Percentiles rank a stretch among this genome's conserved stretches.
phyloP scores from a whole-genome alignment of 257 asterid genomes.

The Anisodus acutangulus region DNA sequence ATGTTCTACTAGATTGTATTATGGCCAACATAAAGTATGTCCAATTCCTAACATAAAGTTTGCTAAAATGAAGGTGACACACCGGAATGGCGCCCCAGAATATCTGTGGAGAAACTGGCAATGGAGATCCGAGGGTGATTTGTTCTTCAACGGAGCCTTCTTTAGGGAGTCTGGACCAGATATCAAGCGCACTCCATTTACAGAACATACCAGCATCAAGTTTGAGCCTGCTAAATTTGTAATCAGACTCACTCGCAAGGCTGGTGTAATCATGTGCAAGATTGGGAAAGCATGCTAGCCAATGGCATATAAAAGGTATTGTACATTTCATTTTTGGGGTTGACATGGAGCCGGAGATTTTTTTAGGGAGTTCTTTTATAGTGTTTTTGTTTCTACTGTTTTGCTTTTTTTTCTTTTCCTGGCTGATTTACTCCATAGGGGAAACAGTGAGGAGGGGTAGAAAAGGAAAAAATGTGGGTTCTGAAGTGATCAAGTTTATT shows the following conservation, averaged over 20 bases:
- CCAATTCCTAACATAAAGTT: background rate
- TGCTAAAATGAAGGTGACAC: conserved; percentile 57
- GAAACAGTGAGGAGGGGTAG: no score
- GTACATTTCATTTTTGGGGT: no score
- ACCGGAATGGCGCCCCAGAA: conserved; percentile 51
- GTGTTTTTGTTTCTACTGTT: no score
- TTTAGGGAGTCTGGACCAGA: conserved; percentile 58
- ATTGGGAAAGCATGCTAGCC: conserved; percentile 39
- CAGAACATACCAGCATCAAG: conserved; percentile 37
- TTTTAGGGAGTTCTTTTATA: no score
- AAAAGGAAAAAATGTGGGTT: no score
- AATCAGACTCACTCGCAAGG: conserved; percentile 57
- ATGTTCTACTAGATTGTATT: background rate
- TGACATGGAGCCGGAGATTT: background rate
- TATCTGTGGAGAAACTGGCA: conserved; percentile 67
- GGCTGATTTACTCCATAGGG: no score
- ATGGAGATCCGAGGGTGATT: conserved; percentile 80
- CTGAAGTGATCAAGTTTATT: no score
- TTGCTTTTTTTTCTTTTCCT: no score
- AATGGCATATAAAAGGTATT: no score
- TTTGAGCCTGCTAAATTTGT: conserved; percentile 63
- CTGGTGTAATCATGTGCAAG: conserved; percentile 66
- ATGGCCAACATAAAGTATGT: conserved; percentile 1
- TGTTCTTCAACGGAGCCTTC: conserved; percentile 68
- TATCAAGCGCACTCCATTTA: conserved; percentile 39